Evolutionary conservation across 306 rosid species (phyloP), one percentile per base, ranked within the genome.

Genomic region (Malus sieversii): DNA sequence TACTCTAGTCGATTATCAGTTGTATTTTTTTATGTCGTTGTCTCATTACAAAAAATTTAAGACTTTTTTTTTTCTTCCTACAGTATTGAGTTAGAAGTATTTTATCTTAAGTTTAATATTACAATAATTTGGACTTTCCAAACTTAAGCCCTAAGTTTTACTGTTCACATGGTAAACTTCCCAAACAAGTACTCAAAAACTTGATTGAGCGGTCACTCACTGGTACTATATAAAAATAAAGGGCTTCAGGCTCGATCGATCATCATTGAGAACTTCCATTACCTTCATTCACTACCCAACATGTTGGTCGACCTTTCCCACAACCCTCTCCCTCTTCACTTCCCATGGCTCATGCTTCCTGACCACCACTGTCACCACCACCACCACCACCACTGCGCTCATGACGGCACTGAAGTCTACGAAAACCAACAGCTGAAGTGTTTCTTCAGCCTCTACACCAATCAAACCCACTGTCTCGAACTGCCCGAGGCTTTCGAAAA

Each of bases 341-440:
- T 19, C 65, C 77, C 68, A 27, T 73, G 76, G 76, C 76, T 72
- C 61, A 57, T 72, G 77, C 57, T 73, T 10, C 77, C 58, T 3
- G 52, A 60, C 77, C 23, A 42, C 12, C 19, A 18, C 25, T 14
- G 25, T 10, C 68, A 20, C 75, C 73, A 45, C 38, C 52, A 32
- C 25, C 25, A 23, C 25, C 57, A 68, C 57, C 52, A 32, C 57
- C 52, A 32, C 35, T 11, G 48, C 45, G 12, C 25, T 12, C 19
- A 1, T 10, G 22, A 64, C 0, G 44, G 20, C 44, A 14, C 4
- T 32, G 44, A 64, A 64, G 45, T 14, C 2, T 30, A 18, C 45
- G 4, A 53, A 16, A 30, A 18, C 20, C 10, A 51, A 30, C 6
- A 20, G 48, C 13, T 53, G 11, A 63, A 8, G 20, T 10, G 40